phyloP scores from a whole-genome alignment of 495 filamentous ascomycete genomes.

The Penicillium manginii region DNA sequence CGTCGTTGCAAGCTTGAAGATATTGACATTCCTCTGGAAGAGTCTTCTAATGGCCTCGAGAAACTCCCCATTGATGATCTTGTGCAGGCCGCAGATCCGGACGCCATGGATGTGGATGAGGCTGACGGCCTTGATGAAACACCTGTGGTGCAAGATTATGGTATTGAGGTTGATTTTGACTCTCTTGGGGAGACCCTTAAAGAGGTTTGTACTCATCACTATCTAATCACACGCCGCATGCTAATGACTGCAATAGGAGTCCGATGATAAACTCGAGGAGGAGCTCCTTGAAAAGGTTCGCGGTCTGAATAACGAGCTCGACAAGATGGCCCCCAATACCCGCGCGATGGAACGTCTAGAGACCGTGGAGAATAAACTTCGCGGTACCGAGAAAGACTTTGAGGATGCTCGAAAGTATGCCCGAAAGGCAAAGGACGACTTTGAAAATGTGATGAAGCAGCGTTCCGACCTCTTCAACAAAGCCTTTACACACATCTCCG shows the following conservation, averaged over 20 bases:
- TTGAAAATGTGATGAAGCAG: conserved; percentile 76
- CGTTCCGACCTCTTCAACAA: conserved; percentile 92
- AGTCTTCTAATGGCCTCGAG: conserved; percentile 75
- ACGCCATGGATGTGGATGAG: conserved; percentile 89
- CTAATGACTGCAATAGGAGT: conserved; percentile 53
- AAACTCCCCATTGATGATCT: conserved; percentile 86
- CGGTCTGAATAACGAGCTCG: conserved; percentile 73
- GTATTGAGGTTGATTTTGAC: conserved; percentile 89
- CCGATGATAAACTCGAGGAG: conserved; percentile 75
- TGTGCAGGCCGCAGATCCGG: conserved; percentile 64
- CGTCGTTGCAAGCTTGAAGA: conserved; percentile 92
- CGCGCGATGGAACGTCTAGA: conserved; percentile 92
- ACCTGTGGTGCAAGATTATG: conserved; percentile 77
- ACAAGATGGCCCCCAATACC: conserved; percentile 94
- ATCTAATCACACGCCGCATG: background rate
- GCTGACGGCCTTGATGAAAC: conserved; percentile 48
- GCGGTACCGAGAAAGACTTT: conserved; percentile 85
- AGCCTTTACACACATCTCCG: conserved; percentile 91
- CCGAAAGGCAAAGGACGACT: conserved; percentile 77
- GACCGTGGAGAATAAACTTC: conserved; percentile 79
- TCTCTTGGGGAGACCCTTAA: conserved; percentile 84
- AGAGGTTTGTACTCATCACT: conserved; percentile 55
- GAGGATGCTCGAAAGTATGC: conserved; percentile 76
- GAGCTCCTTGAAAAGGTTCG: conserved; percentile 77
- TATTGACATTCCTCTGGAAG: conserved; percentile 78